phyloP scores from a whole-genome alignment of 2,329 filamentous ascomycete genomes.

The Hypocreales sp. region DNA sequence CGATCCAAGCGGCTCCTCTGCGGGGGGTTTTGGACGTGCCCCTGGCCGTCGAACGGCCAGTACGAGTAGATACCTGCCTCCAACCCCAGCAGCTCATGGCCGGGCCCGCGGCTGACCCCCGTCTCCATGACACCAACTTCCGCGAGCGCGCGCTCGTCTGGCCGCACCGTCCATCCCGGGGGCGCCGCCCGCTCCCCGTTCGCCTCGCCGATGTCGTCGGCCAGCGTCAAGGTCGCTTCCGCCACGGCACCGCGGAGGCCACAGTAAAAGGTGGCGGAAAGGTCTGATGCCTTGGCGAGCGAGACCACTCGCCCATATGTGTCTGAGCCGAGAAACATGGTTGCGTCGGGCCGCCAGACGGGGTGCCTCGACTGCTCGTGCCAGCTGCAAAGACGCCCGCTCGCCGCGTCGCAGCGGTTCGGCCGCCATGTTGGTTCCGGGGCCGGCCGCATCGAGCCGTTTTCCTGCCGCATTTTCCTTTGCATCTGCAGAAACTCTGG shows the following conservation, averaged over 20 bases:
- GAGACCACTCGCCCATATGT: slow-evolving; percentile 24
- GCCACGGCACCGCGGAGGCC: slow-evolving; percentile 31
- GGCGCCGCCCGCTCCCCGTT: slow-evolving; percentile 6
- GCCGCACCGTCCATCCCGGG: slow-evolving; percentile 10
- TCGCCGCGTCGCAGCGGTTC: slow-evolving; percentile 17
- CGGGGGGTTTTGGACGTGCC: too few species aligned
- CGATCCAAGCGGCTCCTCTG: slow-evolving; percentile 4
- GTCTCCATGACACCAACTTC: slow-evolving; percentile 14
- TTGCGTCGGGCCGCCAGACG: slow-evolving; percentile 33
- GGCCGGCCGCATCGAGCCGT: too few species aligned
- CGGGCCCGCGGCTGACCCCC: slow-evolving; percentile 12
- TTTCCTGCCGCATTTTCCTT: too few species aligned
- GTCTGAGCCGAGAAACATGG: slow-evolving; percentile 24
- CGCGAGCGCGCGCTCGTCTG: not conserved
- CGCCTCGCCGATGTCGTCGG: slow-evolving; percentile 6
- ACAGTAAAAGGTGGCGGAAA: slow-evolving; percentile 31
- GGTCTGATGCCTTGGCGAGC: slow-evolving; percentile 29
- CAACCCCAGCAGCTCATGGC: slow-evolving; percentile 2
- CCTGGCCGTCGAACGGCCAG: too few species aligned
- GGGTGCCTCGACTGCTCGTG: slow-evolving; percentile 25
- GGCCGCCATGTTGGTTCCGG: too few species aligned
- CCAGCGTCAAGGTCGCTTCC: slow-evolving; percentile 21
- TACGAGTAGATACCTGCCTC: too few species aligned
- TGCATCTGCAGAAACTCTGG: not conserved
- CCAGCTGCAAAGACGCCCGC: slow-evolving; percentile 26